Evolutionary conservation across 208 protist species (phyloP).

Genomic region (Acanthamoeba healyi): DNA sequence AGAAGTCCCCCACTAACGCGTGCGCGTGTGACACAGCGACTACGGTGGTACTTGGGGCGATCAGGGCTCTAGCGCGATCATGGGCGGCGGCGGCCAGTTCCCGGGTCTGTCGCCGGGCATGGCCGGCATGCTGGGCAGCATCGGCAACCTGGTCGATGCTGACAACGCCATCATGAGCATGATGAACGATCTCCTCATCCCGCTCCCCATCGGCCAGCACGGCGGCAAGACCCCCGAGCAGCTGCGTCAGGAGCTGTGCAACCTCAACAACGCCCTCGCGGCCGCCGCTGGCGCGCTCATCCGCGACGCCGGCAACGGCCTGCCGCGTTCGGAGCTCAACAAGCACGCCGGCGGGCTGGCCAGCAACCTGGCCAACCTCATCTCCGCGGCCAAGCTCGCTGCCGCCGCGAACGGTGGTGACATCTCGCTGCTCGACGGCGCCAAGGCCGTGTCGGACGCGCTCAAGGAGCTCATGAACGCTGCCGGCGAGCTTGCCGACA

Average conservation of each 20-base stretch:
- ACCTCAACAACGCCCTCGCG: constrained; percentile 77
- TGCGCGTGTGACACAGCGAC: no score
- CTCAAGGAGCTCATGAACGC: constrained; percentile 73
- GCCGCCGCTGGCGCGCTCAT: constrained; percentile 76
- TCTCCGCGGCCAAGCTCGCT: constrained; percentile 65
- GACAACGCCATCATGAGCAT: constrained; percentile 75
- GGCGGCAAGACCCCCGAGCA: constrained; percentile 82
- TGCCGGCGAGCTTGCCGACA: constrained; percentile 73
- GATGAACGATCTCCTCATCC: constrained; percentile 70
- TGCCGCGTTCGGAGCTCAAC: constrained; percentile 66
- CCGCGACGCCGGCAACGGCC: constrained; percentile 65
- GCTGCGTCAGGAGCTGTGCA: constrained; percentile 78
- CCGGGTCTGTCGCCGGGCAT: constrained; percentile 70
- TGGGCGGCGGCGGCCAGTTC: constrained; percentile 70
- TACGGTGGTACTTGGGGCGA: constrained; percentile 64
- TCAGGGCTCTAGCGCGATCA: constrained; percentile 52
- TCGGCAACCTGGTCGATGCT: constrained; percentile 66
- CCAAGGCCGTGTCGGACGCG: constrained; percentile 73
- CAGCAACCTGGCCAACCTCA: constrained; percentile 70
- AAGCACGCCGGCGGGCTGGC: constrained; percentile 72
- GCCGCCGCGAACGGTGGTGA: constrained; percentile 72
- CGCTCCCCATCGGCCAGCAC: constrained; percentile 75
- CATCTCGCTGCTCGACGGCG: constrained; percentile 68
- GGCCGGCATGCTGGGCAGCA: constrained; percentile 77
- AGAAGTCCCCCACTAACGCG: no score